These are phyloP conservation scores for Aureobasidium uvarum DNA, from an alignment of 2,329 filamentous ascomycete species.

Conservation along the genomic window DNA sequence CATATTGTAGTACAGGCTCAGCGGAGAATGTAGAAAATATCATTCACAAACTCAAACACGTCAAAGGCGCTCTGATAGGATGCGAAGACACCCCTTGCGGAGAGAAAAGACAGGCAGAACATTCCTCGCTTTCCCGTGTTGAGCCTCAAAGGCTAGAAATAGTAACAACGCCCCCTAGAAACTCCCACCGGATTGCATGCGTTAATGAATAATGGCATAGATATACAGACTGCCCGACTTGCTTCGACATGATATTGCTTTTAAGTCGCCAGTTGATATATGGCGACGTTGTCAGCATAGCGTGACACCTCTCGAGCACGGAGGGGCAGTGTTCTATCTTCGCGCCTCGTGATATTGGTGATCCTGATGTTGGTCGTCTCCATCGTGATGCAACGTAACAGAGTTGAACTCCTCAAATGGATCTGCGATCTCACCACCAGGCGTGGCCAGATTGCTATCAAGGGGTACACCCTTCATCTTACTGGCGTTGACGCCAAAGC, in stretches of 20 bases:
- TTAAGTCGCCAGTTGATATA: neutral
- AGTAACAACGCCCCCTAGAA: neutral
- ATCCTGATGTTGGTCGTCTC: constrained; percentile 56
- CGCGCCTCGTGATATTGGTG: constrained; percentile 22
- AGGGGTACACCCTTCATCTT: constrained; percentile 74
- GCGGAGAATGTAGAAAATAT: neutral
- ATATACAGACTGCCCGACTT: constrained; percentile 14
- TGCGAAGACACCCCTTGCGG: neutral
- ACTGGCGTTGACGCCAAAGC: constrained; percentile 36
- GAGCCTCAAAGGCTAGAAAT: constrained; percentile 3
- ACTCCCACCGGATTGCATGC: constrained; percentile 16
- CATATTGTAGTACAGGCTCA: neutral
- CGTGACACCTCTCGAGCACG: neutral
- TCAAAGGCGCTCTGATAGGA: constrained; percentile 3
- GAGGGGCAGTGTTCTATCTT: constrained; percentile 19
- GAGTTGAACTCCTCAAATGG: constrained; percentile 99
- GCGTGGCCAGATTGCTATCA: constrained; percentile 81
- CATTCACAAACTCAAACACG: constrained; percentile 11
- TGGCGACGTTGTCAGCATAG: neutral
- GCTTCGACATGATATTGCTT: constrained; percentile 11
- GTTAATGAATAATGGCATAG: constrained; percentile 23
- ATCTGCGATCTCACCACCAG: constrained; percentile 76
- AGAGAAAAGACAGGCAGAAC: constrained; percentile 13
- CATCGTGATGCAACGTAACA: constrained; percentile 94
- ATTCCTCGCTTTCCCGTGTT: neutral